Base-by-base conservation (phyloP, 116 monocot genomes). In the Zostera marina region DNA sequence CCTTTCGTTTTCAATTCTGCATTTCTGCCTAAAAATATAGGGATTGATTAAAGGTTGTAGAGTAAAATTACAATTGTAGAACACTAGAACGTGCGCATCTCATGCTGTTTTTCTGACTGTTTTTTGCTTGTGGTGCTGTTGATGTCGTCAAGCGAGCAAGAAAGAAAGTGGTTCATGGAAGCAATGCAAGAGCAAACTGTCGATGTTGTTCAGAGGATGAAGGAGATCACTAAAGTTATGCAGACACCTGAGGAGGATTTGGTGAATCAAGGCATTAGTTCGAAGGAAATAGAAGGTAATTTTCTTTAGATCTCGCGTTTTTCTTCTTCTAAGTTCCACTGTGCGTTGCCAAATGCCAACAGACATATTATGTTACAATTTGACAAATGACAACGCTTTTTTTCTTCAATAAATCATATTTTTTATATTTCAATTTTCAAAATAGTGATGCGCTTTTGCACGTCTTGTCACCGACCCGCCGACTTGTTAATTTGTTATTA, bases 171-270 rank as follows among this genome's bases (percentile, higher is more conserved):
- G 94, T 88, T 94, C 71, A 74, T 77, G 85, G 94, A 94, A n/a
- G 94, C 94, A 15, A 85, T 94, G 94, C 73, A 82, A 53, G 79
- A 73, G 1, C 81, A 94, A 59, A 81, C 82, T 1, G 71, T 94
- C 8, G 88, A 94, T 52, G 85, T 94, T 10, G 66, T 85, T 7
- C 76, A 80, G 67, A 52, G 94, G 44, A 94, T 94, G 94, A 94
- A 88, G 77, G 94, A 88, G 75, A 94, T 94, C 46, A 80, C 94
- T 4, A 66, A 75, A 7, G 82, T 94, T 24, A 94, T 94, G 94
- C 71, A 63, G 56, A 85, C 88, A 11, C 94, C 94, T 3, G 77
- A 74, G 21, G 72, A 84, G 43, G 77, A 79, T 51, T 66, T 91
- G 67, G 68, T 74, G 49, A 59, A 84, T 24, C 81, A 91, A 17